A percentile compares a stretch with the other conserved stretches of the same genome.
Evolutionary conservation across 441 rosid species (phyloP).

Genomic region (Euphorbia celastroides): DNA sequence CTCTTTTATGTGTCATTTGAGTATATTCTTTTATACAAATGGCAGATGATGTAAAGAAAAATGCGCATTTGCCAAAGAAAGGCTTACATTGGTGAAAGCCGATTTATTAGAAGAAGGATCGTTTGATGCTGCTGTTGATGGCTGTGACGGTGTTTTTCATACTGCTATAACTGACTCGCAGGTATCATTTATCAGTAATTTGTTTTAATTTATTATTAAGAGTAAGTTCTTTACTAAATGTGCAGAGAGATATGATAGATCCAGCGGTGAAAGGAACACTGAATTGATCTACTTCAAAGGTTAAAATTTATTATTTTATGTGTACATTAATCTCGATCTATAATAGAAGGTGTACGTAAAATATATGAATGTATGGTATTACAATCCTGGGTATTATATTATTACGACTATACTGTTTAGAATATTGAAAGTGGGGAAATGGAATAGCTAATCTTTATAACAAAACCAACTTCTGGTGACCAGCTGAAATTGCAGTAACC

Average conservation of each 20-base stretch:
- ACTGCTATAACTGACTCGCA: constrained; percentile 25
- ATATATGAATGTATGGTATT: neutral
- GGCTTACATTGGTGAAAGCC: constrained; percentile 37
- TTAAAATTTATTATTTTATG: constrained; percentile 34
- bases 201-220: neutral
- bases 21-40: neutral
- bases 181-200: constrained; percentile 11
- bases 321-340: no score
- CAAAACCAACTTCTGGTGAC: no score
- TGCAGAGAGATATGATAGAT: constrained; percentile 43
- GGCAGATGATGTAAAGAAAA: constrained; percentile 38
- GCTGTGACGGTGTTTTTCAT: constrained; percentile 27
- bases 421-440: no score
- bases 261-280: constrained; percentile 59
- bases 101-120: constrained; percentile 28
- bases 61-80: constrained; percentile 39
- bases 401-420: no score
- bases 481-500: no score
- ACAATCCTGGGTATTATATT: no score
- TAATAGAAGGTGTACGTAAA: constrained; percentile 42
- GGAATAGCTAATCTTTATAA: no score
- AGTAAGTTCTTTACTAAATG: no score
- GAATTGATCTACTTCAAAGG: constrained; percentile 41
- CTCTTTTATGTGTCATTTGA: neutral
- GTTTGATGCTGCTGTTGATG: constrained; percentile 18